phyloP scores from a whole-genome alignment of 495 filamentous ascomycete genomes.

The Penicillium nucicola region DNA sequence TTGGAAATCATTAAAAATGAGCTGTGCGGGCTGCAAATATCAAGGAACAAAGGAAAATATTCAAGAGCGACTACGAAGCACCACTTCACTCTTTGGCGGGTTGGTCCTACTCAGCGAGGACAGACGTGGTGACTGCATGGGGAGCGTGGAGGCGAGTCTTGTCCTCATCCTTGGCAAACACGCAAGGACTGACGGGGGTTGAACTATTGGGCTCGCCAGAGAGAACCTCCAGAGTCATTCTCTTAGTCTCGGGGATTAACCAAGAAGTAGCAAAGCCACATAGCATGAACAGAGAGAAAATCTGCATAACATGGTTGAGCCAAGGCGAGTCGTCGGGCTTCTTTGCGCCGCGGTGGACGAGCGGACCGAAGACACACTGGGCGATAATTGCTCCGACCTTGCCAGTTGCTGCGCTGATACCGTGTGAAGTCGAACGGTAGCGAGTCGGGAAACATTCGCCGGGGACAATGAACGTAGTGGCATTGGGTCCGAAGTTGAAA shows the following conservation, averaged over 20 bases:
- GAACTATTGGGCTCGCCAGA: slow-evolving; percentile 5
- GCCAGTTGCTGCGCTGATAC: slow-evolving; percentile 76
- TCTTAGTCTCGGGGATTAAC: slow-evolving; percentile 73
- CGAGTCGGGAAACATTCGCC: slow-evolving; percentile 89
- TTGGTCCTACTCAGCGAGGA: too few relatives aligned
- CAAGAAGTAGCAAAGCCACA: slow-evolving; percentile 62
- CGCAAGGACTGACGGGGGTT: too few relatives aligned
- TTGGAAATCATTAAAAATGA: too few relatives aligned
- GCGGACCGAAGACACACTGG: slow-evolving; percentile 49
- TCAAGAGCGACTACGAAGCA: too few relatives aligned
- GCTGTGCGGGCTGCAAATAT: too few relatives aligned
- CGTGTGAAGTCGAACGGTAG: slow-evolving; percentile 80
- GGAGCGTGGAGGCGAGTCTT: too few relatives aligned
- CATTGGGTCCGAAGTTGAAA: slow-evolving; percentile 85
- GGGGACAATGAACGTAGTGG: slow-evolving; percentile 87
- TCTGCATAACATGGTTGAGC: slow-evolving; percentile 78
- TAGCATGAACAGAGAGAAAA: slow-evolving; percentile 79
- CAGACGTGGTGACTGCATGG: too few relatives aligned
- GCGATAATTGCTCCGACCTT: slow-evolving; percentile 72
- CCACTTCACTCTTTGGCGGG: too few relatives aligned
- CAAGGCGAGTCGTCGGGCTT: slow-evolving; percentile 50
- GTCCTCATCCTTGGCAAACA: too few relatives aligned
- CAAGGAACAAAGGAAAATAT: too few relatives aligned
- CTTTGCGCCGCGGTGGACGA: slow-evolving; percentile 37
- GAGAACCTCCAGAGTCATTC: slow-evolving; percentile 48